Evolutionary conservation across 1,284 basidiomycete species (phyloP).

Genomic region (Cystobasidium slooffiae): DNA sequence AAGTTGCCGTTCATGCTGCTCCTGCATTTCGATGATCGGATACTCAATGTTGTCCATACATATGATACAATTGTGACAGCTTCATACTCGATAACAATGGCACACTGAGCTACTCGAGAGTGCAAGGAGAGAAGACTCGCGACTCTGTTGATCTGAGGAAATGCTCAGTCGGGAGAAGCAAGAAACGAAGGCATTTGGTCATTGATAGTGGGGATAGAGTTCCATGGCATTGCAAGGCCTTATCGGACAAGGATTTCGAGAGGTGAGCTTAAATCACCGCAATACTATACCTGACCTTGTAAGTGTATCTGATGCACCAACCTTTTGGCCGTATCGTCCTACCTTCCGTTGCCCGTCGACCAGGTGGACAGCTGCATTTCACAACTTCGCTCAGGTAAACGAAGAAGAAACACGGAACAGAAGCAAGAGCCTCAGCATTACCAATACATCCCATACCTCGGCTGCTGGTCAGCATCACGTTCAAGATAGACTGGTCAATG

Average conservation of each 20-base stretch:
- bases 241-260: constrained; percentile 30
- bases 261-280: neutral
- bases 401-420: constrained; percentile 17
- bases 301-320: neutral
- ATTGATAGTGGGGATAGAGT: constrained; percentile 37
- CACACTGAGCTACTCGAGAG: constrained; percentile 28
- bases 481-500: constrained; percentile 21
- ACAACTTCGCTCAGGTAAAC: constrained; percentile 32
- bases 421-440: constrained; percentile 5
- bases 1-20: neutral
- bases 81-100: constrained; percentile 35
- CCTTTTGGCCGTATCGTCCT: neutral
- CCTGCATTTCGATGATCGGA: constrained; percentile 16
- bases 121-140: constrained; percentile 32
- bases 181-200: constrained; percentile 34
- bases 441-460: neutral
- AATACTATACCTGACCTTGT: neutral
- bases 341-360: neutral
- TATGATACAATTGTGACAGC: constrained; percentile 8
- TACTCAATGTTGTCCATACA: neutral
- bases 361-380: constrained; percentile 37
- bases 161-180: constrained; percentile 37
- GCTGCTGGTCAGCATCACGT: neutral
- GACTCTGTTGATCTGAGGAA: constrained; percentile 39
- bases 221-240: constrained; percentile 39